phyloP scores from a whole-genome alignment of 108 stramenopile species.

The Skeletonema tropicum region DNA sequence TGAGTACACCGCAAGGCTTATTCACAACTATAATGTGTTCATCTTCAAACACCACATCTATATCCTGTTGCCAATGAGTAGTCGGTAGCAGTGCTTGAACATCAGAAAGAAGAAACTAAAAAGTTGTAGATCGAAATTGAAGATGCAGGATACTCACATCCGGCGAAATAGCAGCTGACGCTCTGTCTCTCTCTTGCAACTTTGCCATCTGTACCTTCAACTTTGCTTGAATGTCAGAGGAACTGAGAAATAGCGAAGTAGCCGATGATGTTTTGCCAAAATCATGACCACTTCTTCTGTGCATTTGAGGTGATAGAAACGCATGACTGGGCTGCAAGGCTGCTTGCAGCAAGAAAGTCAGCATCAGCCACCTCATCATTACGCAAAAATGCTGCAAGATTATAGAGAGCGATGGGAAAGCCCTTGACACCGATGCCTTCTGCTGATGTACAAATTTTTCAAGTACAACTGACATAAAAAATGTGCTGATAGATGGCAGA shows the following conservation, averaged over 20 bases:
- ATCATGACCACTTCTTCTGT: conserved; percentile 1
- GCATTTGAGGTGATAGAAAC: background rate
- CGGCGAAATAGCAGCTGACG: conserved; percentile 25
- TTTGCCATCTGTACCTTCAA: conserved; percentile 37
- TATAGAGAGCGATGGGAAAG: background rate
- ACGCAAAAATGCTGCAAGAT: background rate
- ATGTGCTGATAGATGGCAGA: too few species aligned
- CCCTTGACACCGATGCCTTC: too few species aligned
- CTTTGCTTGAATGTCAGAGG: conserved; percentile 45
- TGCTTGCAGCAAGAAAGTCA: background rate
- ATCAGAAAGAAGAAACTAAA: background rate
- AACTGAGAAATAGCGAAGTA: conserved; percentile 6
- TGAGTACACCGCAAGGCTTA: conserved; percentile 77
- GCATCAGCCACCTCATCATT: background rate
- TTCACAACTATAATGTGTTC: conserved; percentile 77
- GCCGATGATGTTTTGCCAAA: conserved; percentile 1
- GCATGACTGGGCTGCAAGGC: conserved; percentile 4
- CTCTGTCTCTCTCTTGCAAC: conserved; percentile 41
- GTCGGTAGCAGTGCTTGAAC: background rate
- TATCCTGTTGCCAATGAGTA: background rate
- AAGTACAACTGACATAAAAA: too few species aligned
- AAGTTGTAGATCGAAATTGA: background rate
- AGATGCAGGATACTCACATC: conserved; percentile 19
- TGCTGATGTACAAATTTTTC: too few species aligned
- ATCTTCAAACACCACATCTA: conserved; percentile 56